Base-by-base conservation (phyloP, 78 protist genomes). In the Diacronema lutheri region DNA sequence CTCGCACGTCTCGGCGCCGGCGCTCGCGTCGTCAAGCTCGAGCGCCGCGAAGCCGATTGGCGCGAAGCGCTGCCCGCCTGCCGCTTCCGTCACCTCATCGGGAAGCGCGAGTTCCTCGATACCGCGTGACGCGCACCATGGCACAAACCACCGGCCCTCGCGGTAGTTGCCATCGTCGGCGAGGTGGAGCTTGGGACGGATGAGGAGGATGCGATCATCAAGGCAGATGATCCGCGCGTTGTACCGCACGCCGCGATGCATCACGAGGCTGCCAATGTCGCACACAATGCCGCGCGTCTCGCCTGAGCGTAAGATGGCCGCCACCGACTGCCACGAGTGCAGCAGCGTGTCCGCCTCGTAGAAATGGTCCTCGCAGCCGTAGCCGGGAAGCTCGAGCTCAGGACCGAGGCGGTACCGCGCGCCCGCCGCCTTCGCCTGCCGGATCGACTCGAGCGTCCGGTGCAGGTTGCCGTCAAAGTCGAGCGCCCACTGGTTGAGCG, bases 131-230 rank as follows among this genome's bases (percentile, higher is more conserved):
- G 40, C 50, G 21, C 26, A 19, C 96, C 96, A 95, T 9, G 94
- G 87, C 13, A 92, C 84, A 50, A 95, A 95, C 90, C 90, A 95
- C 40, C 97, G 84, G 44, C 31, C 44, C 85, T 95, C 97, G 14
- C 97, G 85, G 90, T 95, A 95, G 80, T 95, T 95, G 61, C 97
- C 97, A 69, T 94, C 96, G 74, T 79, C 69, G 38, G 95, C 95
- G 66, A 94, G 44, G 79, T 41, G 84, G 66, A 93, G 61, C 78
- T 95, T 95, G n/a, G 97, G 97, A 33, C 92, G 90, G 11, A 95
- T 89, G 44, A 90, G 60, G 5, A 92, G 37, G 35, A 95, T 73
- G 44, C 40, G 25, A 1, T 61, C 14, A 87, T 93, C 66, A 44
- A 68, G 64, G 14, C 87, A 3, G 41, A 91, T 4, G 35, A 93